These are phyloP conservation scores for Aspergillus tubingensis DNA, from an alignment of 2,329 filamentous ascomycete genomes.

Conservation along the genomic window DNA sequence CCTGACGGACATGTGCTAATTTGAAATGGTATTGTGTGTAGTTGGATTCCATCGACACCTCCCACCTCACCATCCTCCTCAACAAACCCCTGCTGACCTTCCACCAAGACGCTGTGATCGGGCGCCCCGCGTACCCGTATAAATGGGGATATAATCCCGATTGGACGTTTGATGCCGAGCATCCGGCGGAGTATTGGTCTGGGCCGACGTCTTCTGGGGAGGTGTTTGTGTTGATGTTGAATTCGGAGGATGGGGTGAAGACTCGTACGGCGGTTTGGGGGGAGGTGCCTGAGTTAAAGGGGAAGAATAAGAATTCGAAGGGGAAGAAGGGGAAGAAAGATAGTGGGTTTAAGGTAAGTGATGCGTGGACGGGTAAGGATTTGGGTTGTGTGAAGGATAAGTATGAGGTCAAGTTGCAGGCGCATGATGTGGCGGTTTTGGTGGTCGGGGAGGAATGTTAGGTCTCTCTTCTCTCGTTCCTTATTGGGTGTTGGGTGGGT, in stretches of 20 bases:
- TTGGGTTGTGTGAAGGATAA: constrained; percentile 33
- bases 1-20: neutral
- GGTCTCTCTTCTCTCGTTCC: neutral
- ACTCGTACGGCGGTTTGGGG: constrained; percentile 31
- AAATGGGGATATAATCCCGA: constrained; percentile 40
- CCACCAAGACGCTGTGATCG: constrained; percentile 51
- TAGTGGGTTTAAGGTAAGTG: constrained; percentile 25
- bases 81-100: constrained; percentile 46
- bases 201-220: constrained; percentile 28
- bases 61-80: constrained; percentile 45
- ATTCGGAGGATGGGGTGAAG: constrained; percentile 27
- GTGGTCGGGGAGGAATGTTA: constrained; percentile 25
- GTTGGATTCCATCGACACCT: constrained; percentile 39
- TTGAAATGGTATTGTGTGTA: constrained; percentile 10
- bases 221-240: constrained; percentile 35
- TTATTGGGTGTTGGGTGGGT: too few species aligned
- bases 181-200: constrained; percentile 42
- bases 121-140: constrained; percentile 47
- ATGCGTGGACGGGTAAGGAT: constrained; percentile 34
- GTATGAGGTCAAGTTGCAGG: constrained; percentile 26
- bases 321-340: neutral
- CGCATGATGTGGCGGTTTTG: constrained; percentile 35
- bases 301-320: neutral
- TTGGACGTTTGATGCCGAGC: constrained; percentile 35
- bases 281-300: constrained; percentile 33